A percentile compares a stretch with the other conserved stretches of the same genome.
Conservation (phyloP, 2,329 filamentous ascomycete species). For the Ophiostoma montium region DNA sequence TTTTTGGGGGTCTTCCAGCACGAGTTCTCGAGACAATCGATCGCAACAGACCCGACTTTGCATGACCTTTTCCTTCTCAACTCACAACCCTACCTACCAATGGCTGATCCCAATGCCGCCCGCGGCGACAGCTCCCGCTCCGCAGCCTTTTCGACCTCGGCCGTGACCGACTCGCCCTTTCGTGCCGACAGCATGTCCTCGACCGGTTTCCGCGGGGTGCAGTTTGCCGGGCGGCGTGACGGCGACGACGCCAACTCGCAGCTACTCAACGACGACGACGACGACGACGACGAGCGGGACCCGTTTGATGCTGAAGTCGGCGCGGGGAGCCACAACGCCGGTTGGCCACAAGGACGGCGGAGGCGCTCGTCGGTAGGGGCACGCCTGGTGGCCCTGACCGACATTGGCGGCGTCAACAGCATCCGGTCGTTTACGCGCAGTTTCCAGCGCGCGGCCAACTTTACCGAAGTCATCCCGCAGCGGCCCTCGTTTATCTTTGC, state of each 20-base stretch:
- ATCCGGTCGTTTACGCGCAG: slow-evolving; percentile 86
- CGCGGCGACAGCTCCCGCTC: background rate
- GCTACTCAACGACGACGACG: slow-evolving; percentile 6
- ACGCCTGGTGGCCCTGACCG: slow-evolving; percentile 40
- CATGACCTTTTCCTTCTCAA: background rate
- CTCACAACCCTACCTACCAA: too few relatives aligned
- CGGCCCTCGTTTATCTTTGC: slow-evolving; percentile 58
- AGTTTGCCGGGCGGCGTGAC: slow-evolving; percentile 4
- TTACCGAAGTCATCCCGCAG: slow-evolving; percentile 74
- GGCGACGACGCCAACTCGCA: slow-evolving; percentile 1
- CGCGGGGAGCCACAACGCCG: background rate
- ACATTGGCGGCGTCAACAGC: slow-evolving; percentile 83
- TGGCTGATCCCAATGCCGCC: background rate
- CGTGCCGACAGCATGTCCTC: slow-evolving; percentile 8
- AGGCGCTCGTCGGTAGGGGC: slow-evolving; percentile 8
- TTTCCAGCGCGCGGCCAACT: slow-evolving; percentile 81
- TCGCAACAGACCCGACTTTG: too few relatives aligned
- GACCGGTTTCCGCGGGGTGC: slow-evolving; percentile 9
- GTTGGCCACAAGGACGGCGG: slow-evolving; percentile 8
- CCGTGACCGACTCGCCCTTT: slow-evolving; percentile 4
- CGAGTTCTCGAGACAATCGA: too few relatives aligned
- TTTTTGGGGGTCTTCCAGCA: too few relatives aligned
- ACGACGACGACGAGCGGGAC: slow-evolving; percentile 3
- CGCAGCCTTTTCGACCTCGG: slow-evolving; percentile 2
- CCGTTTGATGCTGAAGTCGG: background rate